Base-by-base conservation (phyloP, 257 asterid species). In the Fraxinus cuspidata region DNA sequence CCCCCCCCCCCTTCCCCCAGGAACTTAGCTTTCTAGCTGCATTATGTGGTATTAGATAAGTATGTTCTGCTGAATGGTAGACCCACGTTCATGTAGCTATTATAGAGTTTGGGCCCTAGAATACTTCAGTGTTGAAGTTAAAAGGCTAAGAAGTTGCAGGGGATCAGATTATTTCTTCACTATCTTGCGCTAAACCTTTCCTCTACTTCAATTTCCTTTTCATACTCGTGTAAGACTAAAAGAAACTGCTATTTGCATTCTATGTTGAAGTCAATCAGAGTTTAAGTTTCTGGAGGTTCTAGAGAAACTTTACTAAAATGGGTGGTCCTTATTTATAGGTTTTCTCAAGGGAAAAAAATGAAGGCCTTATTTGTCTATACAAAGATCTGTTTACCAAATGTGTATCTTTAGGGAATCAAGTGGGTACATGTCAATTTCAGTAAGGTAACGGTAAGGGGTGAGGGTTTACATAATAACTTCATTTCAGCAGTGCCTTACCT, bases 221-320 rank as follows among this genome's bases (percentile, higher is more conserved):
- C 56, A 47, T 47, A 13, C 56, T 47, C 7, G 16, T 15, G 0
- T 15, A 16, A 47, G 29, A 58, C 66, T 21, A 21, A 23, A 21
- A 58, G 66, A 58, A 23, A 21, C 27, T n/a, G 28, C 28, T 21
- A 58, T n/a, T 8, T 58, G 21, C 9, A 19, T 58, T 58, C 25
- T 9, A 23, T 7, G n/a, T 47, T 47, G 28, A 23, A 58, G 29
- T 58, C 66, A 21, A 58, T 53, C 12, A 15, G 29, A 58, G 29
- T 25, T 6, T 40, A 7, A 63, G 75, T 44, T 42, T 42, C 23
- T 40, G 63, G n/a, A 58, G 77, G 10, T 28, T 51, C 47, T 49
- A 27, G 77, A 27, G 65, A 49, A 47, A 72, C 44, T 49, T 51
- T 56, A 73, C 49, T n/a, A 53, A 74, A 56, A 73, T 18, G 35